These are phyloP conservation scores for Colletotrichum lentis DNA, from an alignment of 2,329 filamentous ascomycete species.

Conservation along the genomic window DNA sequence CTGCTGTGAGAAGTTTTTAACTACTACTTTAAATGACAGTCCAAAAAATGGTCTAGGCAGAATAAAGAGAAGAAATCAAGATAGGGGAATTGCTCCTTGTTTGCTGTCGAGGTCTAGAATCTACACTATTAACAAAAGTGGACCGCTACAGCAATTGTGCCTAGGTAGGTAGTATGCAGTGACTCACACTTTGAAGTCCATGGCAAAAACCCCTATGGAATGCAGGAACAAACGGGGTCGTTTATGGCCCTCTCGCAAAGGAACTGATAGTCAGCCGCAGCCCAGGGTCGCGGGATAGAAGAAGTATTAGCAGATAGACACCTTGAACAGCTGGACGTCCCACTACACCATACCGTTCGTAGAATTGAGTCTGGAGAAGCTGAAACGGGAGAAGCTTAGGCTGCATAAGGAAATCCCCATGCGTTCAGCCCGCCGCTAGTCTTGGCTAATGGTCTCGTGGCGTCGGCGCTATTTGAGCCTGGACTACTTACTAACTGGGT, in stretches of 20 bases:
- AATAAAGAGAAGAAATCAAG: not conserved
- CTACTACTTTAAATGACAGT: too few species aligned
- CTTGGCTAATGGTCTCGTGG: not conserved
- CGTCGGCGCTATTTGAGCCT: not conserved
- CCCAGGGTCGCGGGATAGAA: too few species aligned
- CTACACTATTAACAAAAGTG: not conserved
- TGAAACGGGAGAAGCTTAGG: not conserved
- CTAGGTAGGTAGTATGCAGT: not conserved
- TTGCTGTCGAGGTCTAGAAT: constrained; percentile 6
- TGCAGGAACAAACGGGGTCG: not conserved
- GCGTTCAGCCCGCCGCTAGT: not conserved
- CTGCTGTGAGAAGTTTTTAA: not conserved
- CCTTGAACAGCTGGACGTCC: not conserved
- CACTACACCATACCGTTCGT: not conserved
- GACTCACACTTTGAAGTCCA: not conserved
- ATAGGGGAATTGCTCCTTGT: not conserved
- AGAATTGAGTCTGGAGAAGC: not conserved
- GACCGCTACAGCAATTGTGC: not conserved
- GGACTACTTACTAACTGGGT: not conserved
- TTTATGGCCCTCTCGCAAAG: not conserved
- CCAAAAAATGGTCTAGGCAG: not conserved
- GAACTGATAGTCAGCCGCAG: not conserved
- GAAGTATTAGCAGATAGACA: not conserved
- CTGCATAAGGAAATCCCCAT: not conserved
- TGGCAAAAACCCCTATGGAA: not conserved